Base-by-base conservation (phyloP, 2,329 filamentous ascomycete genomes). In the Neophaeococcomyces aloes region DNA sequence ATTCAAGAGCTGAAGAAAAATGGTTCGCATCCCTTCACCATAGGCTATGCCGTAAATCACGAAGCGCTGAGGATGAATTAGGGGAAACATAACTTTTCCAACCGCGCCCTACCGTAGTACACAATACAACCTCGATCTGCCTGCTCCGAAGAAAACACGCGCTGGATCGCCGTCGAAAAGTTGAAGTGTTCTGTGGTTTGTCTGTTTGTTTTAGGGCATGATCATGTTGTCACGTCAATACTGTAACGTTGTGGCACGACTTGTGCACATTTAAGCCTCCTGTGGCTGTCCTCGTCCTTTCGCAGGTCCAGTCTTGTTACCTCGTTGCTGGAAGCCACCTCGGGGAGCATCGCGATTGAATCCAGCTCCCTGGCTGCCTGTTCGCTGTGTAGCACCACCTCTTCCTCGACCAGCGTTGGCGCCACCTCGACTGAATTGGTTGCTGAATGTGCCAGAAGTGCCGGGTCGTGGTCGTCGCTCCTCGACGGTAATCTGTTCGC, bases 401-500 rank as follows among this genome's bases (percentile, higher is more conserved):
- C 82, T 77, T 53, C 71, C 72, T 49, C 75, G 63, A 53, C 70
- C 70, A 48, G 74, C 67, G 55, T 71, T 71, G 60, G 77, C 78
- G 65, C 79, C 82, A 59, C 77, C 77, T 46, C 83, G 48, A 23
- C 14, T 44, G 42, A 43, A 52, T 29, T 30, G 17, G 18, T 25
- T 33, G 32, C 32, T 41, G 17, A 37, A 30, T 36, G 47, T 79
- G 42, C 80, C 83, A 53, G 80, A 85, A 44, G 78, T 76, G 50
- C 70, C 75, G 35, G 79, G 70, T 65, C 86, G 86, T 56, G 83
- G 78, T 53, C 86, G 86, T 51, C 91, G 87, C 61, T 89, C 85
- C 68, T 96, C 91, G 45, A 98, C 83, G 49, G 78, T 73, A 56
- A 98, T 82, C 57, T 78, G 80, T 64, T 94, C 83, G 54, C 79